Conservation (phyloP, 306 rosid genomes). For the Notholithocarpus densiflorus region DNA sequence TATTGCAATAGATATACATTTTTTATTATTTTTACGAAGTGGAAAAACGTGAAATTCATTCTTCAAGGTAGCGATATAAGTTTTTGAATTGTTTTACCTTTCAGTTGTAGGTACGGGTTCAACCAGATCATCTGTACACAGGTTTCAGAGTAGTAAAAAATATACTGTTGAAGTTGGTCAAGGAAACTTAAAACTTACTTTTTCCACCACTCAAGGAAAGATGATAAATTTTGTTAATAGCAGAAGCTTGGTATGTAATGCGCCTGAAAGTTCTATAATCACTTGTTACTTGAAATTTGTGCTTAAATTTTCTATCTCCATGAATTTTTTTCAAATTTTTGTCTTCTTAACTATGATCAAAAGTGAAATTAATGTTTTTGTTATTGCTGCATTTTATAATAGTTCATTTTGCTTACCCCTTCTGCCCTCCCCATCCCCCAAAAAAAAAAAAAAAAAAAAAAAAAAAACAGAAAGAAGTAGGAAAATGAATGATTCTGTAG, state of each 20-base stretch:
- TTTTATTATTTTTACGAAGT: background rate
- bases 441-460: too few relatives aligned
- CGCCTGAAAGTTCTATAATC: too few relatives aligned
- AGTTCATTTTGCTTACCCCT: too few relatives aligned
- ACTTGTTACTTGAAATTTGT: too few relatives aligned
- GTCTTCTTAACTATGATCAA: too few relatives aligned
- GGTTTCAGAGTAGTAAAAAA: slow-evolving; percentile 26
- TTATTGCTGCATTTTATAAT: too few relatives aligned
- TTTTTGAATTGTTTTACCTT: slow-evolving; percentile 19
- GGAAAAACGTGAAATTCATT: background rate
- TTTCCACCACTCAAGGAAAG: slow-evolving; percentile 36
- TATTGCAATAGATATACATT: background rate
- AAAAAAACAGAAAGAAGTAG: accelerated
- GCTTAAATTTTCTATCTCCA: too few relatives aligned
- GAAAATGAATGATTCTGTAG: too few relatives aligned
- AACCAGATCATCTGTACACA: slow-evolving; percentile 48
- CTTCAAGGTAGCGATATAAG: slow-evolving; percentile 11
- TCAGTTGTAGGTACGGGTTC: slow-evolving; percentile 45
- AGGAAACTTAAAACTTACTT: slow-evolving; percentile 44
- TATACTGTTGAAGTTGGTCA: slow-evolving; percentile 44
- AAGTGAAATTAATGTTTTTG: too few relatives aligned
- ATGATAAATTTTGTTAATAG: background rate
- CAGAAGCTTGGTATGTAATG: too few relatives aligned
- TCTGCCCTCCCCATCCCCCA: too few relatives aligned
- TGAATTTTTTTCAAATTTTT: too few relatives aligned